phyloP scores from a whole-genome alignment of 495 filamentous ascomycete genomes.

The Daldinia caldariorum region DNA sequence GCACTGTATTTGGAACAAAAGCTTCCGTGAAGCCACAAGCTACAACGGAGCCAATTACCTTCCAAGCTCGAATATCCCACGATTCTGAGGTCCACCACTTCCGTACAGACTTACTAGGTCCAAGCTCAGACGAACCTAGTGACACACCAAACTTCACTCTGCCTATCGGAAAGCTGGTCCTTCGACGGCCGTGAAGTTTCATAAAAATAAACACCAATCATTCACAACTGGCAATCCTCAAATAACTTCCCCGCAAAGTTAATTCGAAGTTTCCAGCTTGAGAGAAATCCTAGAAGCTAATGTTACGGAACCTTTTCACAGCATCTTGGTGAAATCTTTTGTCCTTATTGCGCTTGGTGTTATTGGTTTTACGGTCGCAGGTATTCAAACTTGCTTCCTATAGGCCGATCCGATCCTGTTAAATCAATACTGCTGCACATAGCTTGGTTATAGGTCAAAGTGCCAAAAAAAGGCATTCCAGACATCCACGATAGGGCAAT shows the following conservation, averaged over 20 bases:
- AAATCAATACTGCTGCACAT: not conserved
- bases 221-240: not conserved
- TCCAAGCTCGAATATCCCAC: not conserved
- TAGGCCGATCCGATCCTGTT: not conserved
- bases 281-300: not conserved
- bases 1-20: not conserved
- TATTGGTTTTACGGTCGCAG: not conserved
- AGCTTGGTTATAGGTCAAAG: not conserved
- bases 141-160: conserved; percentile 5
- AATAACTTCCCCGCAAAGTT: not conserved
- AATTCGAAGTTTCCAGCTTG: not conserved
- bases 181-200: not conserved
- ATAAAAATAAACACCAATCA: not conserved
- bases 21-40: not conserved
- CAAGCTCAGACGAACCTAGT: not conserved
- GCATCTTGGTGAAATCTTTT: not conserved
- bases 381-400: conserved; percentile 4
- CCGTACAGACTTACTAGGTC: not conserved
- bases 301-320: not conserved
- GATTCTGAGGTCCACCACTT: not conserved
- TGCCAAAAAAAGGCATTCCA: not conserved
- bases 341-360: not conserved
- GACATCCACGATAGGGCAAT: conserved; percentile 24
- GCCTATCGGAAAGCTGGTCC: not conserved
- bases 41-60: too few species aligned